Evolutionary conservation across 306 rosid genomes (phyloP), one percentile per base, ranked within the genome.

Genomic region (Astragalus glycyphyllos): DNA sequence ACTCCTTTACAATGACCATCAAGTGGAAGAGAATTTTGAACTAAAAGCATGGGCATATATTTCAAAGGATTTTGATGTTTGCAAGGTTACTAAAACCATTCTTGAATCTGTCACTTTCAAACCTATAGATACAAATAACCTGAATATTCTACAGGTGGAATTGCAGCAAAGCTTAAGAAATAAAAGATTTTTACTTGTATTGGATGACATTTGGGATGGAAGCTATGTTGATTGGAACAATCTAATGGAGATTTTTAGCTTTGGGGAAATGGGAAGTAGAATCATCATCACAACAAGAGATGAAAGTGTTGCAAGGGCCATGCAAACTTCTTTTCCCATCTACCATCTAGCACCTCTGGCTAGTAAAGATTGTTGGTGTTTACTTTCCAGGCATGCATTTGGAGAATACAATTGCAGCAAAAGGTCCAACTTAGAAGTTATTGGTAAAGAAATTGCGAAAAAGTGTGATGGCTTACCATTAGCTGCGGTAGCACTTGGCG

Each of bases 201-300:
- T 84, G 38, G 88, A 84, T 68, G 84, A 84, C 56, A 68, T 81
- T 23, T 84, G 85, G 85, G 61, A 41, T 57, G 68, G 74, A 44
- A 81, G 76, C 58, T 78, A 75, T 51, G 34, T 37, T 31, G 75
- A 78, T 13, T 84, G 85, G 85, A 80, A 78, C 44, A 67, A 71
- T 12, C 64, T 75, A 3, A 71, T 45, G 72, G 58, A 8, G 3
- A 12, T 42, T 7, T 64, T 64, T 12, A 44, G 15, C 7, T 11
- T 4, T 7, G 69, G 69, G 7, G 20, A 64, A 42, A 23, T 42
- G n/a, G 69, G 69, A 64, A 64, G 69, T 23, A 64, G 10, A 10
- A 63, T 63, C 69, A 7, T 63, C 23, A 12, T 63, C 55, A 63
- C 69, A 12, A 63, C 69, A 11, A 17, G 77, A 7, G 61, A 77